A percentile compares a stretch with the other conserved stretches of the same genome.
Evolutionary conservation across 2,329 filamentous ascomycete species (phyloP).

Genomic region (Diaporthe citri): DNA sequence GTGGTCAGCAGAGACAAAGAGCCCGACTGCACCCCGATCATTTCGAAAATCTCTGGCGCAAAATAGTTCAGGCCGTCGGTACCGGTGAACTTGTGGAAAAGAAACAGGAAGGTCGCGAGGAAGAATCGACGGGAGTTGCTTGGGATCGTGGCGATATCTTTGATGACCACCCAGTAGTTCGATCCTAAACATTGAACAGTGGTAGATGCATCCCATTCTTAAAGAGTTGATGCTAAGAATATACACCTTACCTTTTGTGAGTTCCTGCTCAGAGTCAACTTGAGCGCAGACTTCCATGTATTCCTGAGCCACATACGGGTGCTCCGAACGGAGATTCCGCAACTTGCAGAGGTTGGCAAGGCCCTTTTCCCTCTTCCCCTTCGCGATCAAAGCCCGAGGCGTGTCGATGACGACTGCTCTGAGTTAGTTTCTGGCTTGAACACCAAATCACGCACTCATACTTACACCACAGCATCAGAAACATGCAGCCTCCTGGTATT

Average conservation of each 20-base stretch:
- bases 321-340: conserved; percentile 53
- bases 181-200: not conserved
- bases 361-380: conserved; percentile 51
- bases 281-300: conserved; percentile 53
- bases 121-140: conserved; percentile 46
- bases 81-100: conserved; percentile 58
- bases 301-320: conserved; percentile 54
- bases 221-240: not conserved
- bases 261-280: conserved; percentile 47
- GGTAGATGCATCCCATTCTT: not conserved
- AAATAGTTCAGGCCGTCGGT: conserved; percentile 57
- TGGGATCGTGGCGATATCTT: conserved; percentile 44
- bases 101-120: conserved; percentile 45
- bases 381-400: conserved; percentile 51
- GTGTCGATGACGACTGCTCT: conserved; percentile 50
- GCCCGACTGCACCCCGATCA: conserved; percentile 52
- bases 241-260: conserved; percentile 21
- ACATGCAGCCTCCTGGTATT: conserved; percentile 53
- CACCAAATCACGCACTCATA: not conserved
- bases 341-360: conserved; percentile 53
- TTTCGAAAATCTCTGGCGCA: conserved; percentile 54
- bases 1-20: conserved; percentile 50
- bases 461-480: conserved; percentile 46
- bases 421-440: not conserved
- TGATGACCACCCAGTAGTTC: conserved; percentile 40